These are phyloP conservation scores for Arthrinium phaeospermum DNA, from an alignment of 2,329 filamentous ascomycete genomes.

Conservation along the genomic window DNA sequence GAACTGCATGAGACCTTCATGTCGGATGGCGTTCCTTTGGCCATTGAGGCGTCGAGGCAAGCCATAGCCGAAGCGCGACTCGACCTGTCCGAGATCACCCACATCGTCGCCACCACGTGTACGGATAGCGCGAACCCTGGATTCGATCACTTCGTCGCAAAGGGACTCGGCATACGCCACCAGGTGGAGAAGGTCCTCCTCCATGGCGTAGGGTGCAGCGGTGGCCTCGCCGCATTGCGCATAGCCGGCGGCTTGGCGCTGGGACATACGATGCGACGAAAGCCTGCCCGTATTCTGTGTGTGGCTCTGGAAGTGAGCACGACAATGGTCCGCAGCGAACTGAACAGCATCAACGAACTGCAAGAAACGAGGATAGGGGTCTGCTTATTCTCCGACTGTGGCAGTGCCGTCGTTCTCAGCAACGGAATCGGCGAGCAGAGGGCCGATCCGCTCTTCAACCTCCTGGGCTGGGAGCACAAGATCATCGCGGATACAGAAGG, in stretches of 20 bases:
- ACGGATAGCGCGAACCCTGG: conserved; percentile 74
- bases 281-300: conserved; percentile 67
- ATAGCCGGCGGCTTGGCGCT: conserved; percentile 71
- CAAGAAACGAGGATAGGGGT: conserved; percentile 70
- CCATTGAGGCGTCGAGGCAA: conserved; percentile 59
- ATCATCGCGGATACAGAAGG: conserved; percentile 65
- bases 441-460: conserved; percentile 57
- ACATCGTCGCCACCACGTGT: conserved; percentile 71
- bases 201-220: conserved; percentile 70
- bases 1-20: conserved; percentile 63
- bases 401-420: conserved; percentile 68
- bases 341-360: conserved; percentile 64
- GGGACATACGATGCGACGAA: conserved; percentile 62
- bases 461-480: conserved; percentile 70
- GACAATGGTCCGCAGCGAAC: conserved; percentile 66
- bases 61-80: conserved; percentile 61
- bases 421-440: conserved; percentile 62
- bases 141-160: conserved; percentile 69
- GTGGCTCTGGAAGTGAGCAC: conserved; percentile 69
- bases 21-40: conserved; percentile 62
- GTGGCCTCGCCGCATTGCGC: conserved; percentile 64
- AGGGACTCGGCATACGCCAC: conserved; percentile 60
- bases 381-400: conserved; percentile 73
- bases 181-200: conserved; percentile 69
- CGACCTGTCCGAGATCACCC: conserved; percentile 61